phyloP scores from a whole-genome alignment of 148 eudicot species.

The Euryodendron excelsum region DNA sequence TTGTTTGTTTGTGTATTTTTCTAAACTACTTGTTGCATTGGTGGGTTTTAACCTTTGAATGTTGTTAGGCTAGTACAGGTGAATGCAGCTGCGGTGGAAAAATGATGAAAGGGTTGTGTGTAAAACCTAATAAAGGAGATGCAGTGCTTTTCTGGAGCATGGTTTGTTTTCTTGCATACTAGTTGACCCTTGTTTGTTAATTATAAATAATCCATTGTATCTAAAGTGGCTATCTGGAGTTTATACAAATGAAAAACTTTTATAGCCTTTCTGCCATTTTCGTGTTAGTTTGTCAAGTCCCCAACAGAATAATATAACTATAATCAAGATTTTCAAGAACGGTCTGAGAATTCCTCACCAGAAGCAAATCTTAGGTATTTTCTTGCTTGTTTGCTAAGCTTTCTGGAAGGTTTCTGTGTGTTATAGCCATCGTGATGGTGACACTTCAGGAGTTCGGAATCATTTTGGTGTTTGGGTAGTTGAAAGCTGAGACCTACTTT shows the following conservation, averaged over 20 bases:
- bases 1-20: neutral
- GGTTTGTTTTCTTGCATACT: conserved; percentile 49
- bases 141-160: conserved; percentile 98
- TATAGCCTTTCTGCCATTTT: neutral
- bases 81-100: conserved; percentile 92
- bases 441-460: no score
- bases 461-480: no score
- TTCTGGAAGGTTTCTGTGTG: no score
- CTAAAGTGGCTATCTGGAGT: neutral
- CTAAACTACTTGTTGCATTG: neutral
- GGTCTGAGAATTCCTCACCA: no score
- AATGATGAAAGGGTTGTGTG: conserved; percentile 65
- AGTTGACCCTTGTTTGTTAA: neutral
- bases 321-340: no score
- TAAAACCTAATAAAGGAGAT: conserved; percentile 86
- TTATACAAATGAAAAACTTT: neutral
- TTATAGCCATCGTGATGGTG: no score
- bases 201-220: no score
- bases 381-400: no score
- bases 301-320: no score
- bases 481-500: no score
- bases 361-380: no score
- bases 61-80: conserved; percentile 66
- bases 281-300: no score
- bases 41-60: neutral